Percentiles rank a stretch among this genome's conserved stretches.
Evolutionary conservation across 768 basidiomycete genomes (phyloP).

Genomic region (Mycena venus): DNA sequence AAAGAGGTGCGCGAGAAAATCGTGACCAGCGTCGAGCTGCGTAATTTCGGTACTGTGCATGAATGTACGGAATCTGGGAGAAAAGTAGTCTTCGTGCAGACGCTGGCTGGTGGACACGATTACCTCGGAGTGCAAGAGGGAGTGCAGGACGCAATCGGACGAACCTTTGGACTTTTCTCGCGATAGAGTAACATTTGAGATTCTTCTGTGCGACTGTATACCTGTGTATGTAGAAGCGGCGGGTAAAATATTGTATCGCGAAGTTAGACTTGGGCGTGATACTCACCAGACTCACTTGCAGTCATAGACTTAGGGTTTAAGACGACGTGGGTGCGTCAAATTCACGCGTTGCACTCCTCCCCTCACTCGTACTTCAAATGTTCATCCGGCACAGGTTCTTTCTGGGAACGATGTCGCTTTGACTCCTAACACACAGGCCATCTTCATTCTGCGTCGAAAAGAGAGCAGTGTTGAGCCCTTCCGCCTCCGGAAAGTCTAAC

Average conservation of each 20-base stretch:
- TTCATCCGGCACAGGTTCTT: no score
- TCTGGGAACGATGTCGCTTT: no score
- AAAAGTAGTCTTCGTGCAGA: conserved; percentile 72
- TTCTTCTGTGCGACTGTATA: not conserved
- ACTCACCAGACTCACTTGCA: no score
- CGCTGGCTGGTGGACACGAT: conserved; percentile 74
- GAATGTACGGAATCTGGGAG: conserved; percentile 61
- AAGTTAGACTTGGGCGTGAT: no score
- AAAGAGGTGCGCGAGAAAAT: conserved; percentile 56
- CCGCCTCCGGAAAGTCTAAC: no score
- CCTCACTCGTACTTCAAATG: no score
- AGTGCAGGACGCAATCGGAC: conserved; percentile 74
- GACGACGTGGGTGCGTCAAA: no score
- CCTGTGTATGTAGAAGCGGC: not conserved
- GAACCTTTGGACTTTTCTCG: conserved; percentile 44
- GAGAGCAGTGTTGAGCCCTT: no score
- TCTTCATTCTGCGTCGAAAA: no score
- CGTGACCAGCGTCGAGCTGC: conserved; percentile 59
- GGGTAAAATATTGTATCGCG: not conserved
- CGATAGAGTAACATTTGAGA: not conserved
- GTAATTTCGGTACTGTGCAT: conserved; percentile 65
- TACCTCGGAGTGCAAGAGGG: conserved; percentile 77
- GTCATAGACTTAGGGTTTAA: no score
- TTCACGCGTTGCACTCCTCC: no score
- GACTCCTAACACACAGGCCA: no score